phyloP scores from a whole-genome alignment of 139 green algal species.

The Closterium sp. region DNA sequence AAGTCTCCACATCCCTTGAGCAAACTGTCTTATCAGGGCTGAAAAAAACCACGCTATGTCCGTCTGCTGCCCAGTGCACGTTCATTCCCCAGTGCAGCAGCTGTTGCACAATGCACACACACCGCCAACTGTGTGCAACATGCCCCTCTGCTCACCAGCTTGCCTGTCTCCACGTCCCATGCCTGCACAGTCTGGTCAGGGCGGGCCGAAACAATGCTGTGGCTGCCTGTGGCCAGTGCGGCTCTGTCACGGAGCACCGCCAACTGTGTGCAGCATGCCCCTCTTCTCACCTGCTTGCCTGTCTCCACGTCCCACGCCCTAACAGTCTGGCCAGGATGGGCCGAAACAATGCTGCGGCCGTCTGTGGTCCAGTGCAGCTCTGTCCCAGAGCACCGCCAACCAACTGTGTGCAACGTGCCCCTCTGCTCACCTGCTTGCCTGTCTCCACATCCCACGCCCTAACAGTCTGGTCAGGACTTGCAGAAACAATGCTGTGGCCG shows the following conservation, averaged over 20 bases:
- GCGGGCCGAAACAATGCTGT: slow-evolving; percentile 73
- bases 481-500: slow-evolving; percentile 75
- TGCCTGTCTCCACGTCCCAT: slow-evolving; percentile 50
- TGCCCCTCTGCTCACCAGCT: slow-evolving; percentile 1
- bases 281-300: slow-evolving; percentile 42
- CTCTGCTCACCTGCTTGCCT: slow-evolving; percentile 40
- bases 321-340: slow-evolving; percentile 79
- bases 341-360: slow-evolving; percentile 75
- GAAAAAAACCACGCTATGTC: slow-evolving; percentile 73
- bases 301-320: slow-evolving; percentile 51
- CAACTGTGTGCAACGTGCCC: background rate
- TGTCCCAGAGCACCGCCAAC: background rate
- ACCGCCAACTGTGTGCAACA: background rate
- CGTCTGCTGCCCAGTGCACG: slow-evolving; percentile 84
- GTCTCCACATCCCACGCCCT: slow-evolving; percentile 52
- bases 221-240: slow-evolving; percentile 84
- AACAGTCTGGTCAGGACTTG: slow-evolving; percentile 79
- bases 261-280: no score
- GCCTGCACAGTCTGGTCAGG: slow-evolving; percentile 74
- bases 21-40: slow-evolving; percentile 79
- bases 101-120: no score
- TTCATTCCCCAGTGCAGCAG: no score
- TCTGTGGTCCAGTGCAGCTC: slow-evolving; percentile 88
- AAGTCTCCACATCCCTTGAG: slow-evolving; percentile 46
- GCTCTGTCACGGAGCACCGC: no score